Base-by-base conservation (phyloP, 495 filamentous ascomycete genomes). In the Xylaria longipes region DNA sequence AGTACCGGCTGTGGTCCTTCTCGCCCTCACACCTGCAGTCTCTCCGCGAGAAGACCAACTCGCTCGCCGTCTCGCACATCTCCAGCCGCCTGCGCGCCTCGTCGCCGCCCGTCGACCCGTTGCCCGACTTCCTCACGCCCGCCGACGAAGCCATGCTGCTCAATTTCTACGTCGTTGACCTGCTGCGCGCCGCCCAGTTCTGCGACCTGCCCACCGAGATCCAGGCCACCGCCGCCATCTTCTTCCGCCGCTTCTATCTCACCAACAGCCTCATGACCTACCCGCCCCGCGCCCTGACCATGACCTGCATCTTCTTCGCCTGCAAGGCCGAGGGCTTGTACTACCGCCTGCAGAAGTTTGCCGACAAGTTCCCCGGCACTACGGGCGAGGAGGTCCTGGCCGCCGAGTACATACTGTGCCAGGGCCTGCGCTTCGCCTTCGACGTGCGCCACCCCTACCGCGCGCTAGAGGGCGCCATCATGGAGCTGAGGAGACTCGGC, bases 201-300 rank as follows among this genome's bases (percentile, higher is more conserved):
- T 91, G 93, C 74, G 89, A 93, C 37, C 86, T 95, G 54, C 90
- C 94, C 25, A 92, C 91, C 56, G 90, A 93, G 69, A 93, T 98
- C 46, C 77, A 93, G 88, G 93, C 94, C 9, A 99, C 97, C 37
- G 94, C 94, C 39, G 91, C 96, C 54, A 92, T 95, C 81, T 98
- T 94, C 81, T 89, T 98, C 56, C 91, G 92, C 65, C 92, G 96
- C 68, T 98, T 99, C 86, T 99, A 98, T 82, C 87, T 97, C 31
- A 93, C 91, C 71, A 97, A 97, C 81, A 96, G 92, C 45, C 89
- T 93, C 68, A 95, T 98, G 91, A 97, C 95, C 46, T 97, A 98
- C 79, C 92, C 94, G 72, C 95, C 94, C 0, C 91, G 92, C 72
- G 88, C 90, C 68, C 94, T 99, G 78, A 89, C 97, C 75, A 89